These are phyloP conservation scores for Backusella macrospora DNA, from an alignment of 192 early-diverging fungal species.

Conservation along the genomic window DNA sequence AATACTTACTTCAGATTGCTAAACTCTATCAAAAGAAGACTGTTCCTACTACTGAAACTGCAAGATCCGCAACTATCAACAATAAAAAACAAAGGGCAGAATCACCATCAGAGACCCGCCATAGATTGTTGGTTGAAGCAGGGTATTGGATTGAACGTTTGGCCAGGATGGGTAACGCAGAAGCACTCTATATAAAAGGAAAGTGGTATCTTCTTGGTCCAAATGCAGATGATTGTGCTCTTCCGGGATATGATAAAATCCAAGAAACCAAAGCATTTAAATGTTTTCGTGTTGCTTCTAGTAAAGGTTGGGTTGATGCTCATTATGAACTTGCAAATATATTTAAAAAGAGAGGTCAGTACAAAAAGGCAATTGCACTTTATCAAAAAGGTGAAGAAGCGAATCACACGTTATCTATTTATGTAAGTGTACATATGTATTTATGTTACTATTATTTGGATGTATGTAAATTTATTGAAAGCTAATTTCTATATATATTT, in stretches of 20 bases:
- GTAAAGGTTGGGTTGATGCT: constrained; percentile 64
- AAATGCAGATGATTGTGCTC: constrained; percentile 23
- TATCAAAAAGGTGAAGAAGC: constrained; percentile 71
- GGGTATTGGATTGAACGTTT: constrained; percentile 75
- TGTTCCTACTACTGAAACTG: background rate
- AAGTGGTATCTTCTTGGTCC: constrained; percentile 70
- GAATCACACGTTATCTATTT: constrained; percentile 68
- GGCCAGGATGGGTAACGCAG: constrained; percentile 67
- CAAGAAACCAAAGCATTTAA: constrained; percentile 70
- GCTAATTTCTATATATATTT: background rate
- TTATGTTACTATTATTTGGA: background rate
- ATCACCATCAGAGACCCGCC: constrained; percentile 33
- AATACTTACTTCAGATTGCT: constrained; percentile 74
- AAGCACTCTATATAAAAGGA: constrained; percentile 77
- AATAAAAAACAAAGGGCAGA: background rate
- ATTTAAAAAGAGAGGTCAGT: constrained; percentile 65
- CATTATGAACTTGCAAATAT: constrained; percentile 66
- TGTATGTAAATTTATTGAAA: background rate
- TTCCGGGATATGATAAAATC: constrained; percentile 46
- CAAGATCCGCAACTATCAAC: background rate
- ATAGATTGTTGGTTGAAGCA: constrained; percentile 58
- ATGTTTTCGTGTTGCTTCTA: constrained; percentile 65
- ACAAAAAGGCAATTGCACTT: constrained; percentile 63
- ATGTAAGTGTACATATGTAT: constrained; percentile 43
- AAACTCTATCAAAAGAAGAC: constrained; percentile 39